Conservation (phyloP, 495 filamentous ascomycete genomes). For the Penicillium salamii region DNA sequence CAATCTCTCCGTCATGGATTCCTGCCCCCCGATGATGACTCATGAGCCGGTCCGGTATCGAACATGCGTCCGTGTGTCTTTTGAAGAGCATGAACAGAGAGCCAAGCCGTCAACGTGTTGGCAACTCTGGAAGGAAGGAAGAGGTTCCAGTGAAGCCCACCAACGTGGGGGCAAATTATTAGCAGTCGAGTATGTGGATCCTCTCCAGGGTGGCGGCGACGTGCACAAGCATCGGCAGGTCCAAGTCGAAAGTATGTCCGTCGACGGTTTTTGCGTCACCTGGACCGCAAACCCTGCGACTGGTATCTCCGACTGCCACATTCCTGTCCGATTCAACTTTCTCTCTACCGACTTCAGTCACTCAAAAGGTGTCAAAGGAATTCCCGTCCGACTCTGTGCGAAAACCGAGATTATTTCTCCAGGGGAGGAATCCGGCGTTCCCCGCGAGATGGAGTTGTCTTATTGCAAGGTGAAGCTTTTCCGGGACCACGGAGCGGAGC, state of each 20-base stretch:
- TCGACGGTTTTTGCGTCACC: constrained; percentile 87
- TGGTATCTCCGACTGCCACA: constrained; percentile 64
- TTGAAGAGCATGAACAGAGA: constrained; percentile 89
- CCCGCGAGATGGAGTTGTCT: constrained; percentile 63
- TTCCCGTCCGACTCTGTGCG: constrained; percentile 85
- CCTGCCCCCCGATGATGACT: constrained; percentile 42
- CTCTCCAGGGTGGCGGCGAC: constrained; percentile 64
- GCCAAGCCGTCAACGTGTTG: constrained; percentile 79
- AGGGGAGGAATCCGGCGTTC: constrained; percentile 41
- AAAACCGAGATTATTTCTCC: constrained; percentile 68
- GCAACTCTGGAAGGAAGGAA: constrained; percentile 94
- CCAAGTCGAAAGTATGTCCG: constrained; percentile 77
- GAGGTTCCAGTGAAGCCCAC: constrained; percentile 85
- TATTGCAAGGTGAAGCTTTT: constrained; percentile 98
- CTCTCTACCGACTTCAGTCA: constrained; percentile 97
- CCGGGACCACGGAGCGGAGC: constrained; percentile 92
- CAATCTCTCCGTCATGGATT: constrained; percentile 72
- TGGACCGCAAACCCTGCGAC: constrained; percentile 70
- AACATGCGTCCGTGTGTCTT: constrained; percentile 86
- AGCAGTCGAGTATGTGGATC: constrained; percentile 91
- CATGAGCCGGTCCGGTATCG: constrained; percentile 61
- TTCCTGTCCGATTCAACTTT: constrained; percentile 95
- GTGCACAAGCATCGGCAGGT: constrained; percentile 68
- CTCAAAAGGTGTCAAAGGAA: constrained; percentile 96
- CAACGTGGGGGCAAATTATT: constrained; percentile 82